These are phyloP conservation scores for Trypanosoma vivax DNA, from an alignment of 208 protist species.

Conservation along the genomic window DNA sequence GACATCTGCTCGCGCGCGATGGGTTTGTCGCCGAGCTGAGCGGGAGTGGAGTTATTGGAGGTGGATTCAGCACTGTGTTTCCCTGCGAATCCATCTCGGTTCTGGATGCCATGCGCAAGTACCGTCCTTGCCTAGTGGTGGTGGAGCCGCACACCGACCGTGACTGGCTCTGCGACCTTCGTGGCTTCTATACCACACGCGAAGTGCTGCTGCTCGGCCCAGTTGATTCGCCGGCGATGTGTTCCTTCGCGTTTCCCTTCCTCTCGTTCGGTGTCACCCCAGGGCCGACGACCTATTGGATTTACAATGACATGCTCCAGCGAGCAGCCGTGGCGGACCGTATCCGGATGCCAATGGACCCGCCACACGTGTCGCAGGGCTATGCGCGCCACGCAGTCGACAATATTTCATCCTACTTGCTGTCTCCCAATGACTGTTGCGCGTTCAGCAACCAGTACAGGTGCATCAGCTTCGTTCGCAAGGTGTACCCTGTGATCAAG, in stretches of 20 bases:
- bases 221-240: constrained; percentile 71
- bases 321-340: constrained; percentile 30
- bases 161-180: constrained; percentile 60
- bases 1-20: constrained; percentile 16
- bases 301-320: constrained; percentile 66
- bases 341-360: constrained; percentile 60
- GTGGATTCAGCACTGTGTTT: constrained; percentile 28
- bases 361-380: constrained; percentile 56
- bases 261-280: constrained; percentile 65
- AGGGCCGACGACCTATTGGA: constrained; percentile 63
- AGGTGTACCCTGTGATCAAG: constrained; percentile 33
- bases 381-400: constrained; percentile 52
- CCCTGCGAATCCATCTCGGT: constrained; percentile 50
- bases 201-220: constrained; percentile 58
- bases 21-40: constrained; percentile 4
- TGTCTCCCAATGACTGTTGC: constrained; percentile 51
- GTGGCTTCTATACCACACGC: constrained; percentile 61
- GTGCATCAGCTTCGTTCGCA: constrained; percentile 42
- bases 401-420: constrained; percentile 47
- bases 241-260: constrained; percentile 58
- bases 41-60: constrained; percentile 6
- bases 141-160: constrained; percentile 71
- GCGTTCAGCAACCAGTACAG: constrained; percentile 42
- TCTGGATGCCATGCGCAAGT: constrained; percentile 53
- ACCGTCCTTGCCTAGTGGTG: constrained; percentile 45